Evolutionary conservation across 129 eudicot species (phyloP).

Genomic region (sunflower (Helianthus annuus)): DNA sequence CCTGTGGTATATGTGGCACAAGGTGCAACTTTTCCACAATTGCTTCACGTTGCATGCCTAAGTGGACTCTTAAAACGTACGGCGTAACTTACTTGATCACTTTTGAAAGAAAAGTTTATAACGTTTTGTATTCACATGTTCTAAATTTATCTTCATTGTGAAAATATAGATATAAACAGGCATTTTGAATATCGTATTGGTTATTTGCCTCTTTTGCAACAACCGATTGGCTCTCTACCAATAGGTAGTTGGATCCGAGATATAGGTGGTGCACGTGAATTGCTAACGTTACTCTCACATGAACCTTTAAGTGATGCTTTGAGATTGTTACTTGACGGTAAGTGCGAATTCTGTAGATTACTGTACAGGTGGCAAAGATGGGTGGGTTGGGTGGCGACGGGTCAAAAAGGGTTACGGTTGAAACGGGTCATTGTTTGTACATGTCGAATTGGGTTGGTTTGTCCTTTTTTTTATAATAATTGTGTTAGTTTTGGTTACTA

Average conservation of each 20-base stretch:
- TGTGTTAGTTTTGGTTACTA: not conserved
- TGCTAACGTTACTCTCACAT: constrained; percentile 38
- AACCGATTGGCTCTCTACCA: constrained; percentile 38
- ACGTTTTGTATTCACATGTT: not conserved
- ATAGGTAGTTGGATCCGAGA: constrained; percentile 55
- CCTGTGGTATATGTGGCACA: constrained; percentile 38
- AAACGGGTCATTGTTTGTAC: not conserved
- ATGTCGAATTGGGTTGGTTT: not conserved
- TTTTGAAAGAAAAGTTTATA: not conserved
- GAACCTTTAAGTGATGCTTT: constrained; percentile 50
- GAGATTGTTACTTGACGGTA: constrained; percentile 48
- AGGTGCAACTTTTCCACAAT: constrained; percentile 44
- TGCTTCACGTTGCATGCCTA: constrained; percentile 59
- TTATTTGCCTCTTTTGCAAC: constrained; percentile 50
- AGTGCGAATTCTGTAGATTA: not conserved
- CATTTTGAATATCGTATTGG: constrained; percentile 39
- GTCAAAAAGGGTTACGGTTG: not conserved
- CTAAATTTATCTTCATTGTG: constrained; percentile 5
- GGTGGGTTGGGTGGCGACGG: not conserved
- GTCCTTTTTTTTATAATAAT: not conserved
- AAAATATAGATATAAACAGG: constrained; percentile 52
- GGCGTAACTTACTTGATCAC: constrained; percentile 14
- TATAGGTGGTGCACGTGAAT: constrained; percentile 33
- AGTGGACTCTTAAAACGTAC: constrained; percentile 50
- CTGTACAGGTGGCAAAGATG: not conserved